Base-by-base conservation (phyloP, 2,329 filamentous ascomycete genomes). In the Microascus cirrosus region DNA sequence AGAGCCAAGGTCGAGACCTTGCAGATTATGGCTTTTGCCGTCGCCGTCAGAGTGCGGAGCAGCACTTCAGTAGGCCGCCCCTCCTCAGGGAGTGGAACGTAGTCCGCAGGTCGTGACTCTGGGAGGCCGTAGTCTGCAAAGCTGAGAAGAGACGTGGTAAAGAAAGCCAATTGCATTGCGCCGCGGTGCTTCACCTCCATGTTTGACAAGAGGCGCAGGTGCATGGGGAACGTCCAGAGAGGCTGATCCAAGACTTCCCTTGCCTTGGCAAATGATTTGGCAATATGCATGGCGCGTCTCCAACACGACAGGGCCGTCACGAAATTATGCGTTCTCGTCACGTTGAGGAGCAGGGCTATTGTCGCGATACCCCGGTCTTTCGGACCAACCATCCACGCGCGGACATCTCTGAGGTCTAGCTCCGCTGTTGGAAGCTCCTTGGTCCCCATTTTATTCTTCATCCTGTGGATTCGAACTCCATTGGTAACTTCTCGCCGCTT, bases 341-440 rank as follows among this genome's bases (percentile, higher is more conserved):
- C 56, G 42, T 61, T 61, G 18, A 61, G 60, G 8, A 61, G 55
- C 22, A 60, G 58, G 18, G 60, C 58, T 24, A 61, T 61, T 35
- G 58, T 61, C 22, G 53, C 53, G 42, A 61, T 59, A 20, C 60
- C 60, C 34, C 56, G 58, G 42, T 61, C 60, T 12, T 60, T 50
- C 1, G 56, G 39, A 4, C 60, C 59, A 34, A 61, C 56, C 2
- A 59, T 52, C 22, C 57, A 57, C 15, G 60, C 60, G 11, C 60
- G 58, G 36, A 60, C 53, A 18, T 61, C 56, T 15, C 55, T 56
- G 15, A 61, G 39, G 35, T 60, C 60, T 5, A 60, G 59, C 45
- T 61, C 60, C 5, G 60, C 60, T 12, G 60, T 61, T 1, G 60
- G 60, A 13, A 61, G 60, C 56, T 61, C 59, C 54, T 60, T 61